Evolutionary conservation across 495 filamentous ascomycete species (phyloP), one percentile per base, ranked within the genome.

Genomic region (Trichoderma gamsii): DNA sequence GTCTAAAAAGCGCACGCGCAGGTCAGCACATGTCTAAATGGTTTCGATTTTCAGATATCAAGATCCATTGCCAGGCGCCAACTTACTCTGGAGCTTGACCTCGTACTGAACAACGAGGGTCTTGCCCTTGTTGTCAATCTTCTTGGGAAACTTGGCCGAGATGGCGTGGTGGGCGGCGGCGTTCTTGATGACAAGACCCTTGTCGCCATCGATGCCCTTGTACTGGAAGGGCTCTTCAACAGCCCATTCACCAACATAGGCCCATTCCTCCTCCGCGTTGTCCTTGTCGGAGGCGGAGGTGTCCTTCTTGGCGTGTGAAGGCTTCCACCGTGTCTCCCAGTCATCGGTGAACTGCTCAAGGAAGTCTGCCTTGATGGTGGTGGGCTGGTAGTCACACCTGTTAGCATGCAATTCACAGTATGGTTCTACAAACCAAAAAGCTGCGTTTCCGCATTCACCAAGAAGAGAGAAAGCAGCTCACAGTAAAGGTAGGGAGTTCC

Each of bases 31-130:
- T 65, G 18, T 65, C 41, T 64, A 29, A 77, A 66, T 79, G 70
- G 25, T 52, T 52, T 43, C 23, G 52, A 44, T 70, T 61, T 4
- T 2, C 35, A 38, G 35, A 38, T 38, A 38, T 38, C 7, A 5
- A 9, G 7, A 38, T 38, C 35, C 8, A 23, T n/a, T 52, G 6
- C 46, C 27, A 38, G 64, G 44, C 69, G n/a, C 9, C 56, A 61
- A 86, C 90, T 77, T 84, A 96, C 92, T 93, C 81, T 99, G 96
- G 71, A 97, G 90, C 88, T 99, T 98, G 75, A 99, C 96, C 79
- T 99, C 96, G 74, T 99, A 99, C 81, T 99, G 96, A 65, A 98
- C 93, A 68, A 99, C 96, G 63, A 99, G 84, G 65, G 90, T 89
- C 85, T 98, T 96, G 76, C 87, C 92, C 87, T 95, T 98, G 84